phyloP scores from a whole-genome alignment of 1,284 basidiomycete species.

The Mycosarcoma mackinlayi region DNA sequence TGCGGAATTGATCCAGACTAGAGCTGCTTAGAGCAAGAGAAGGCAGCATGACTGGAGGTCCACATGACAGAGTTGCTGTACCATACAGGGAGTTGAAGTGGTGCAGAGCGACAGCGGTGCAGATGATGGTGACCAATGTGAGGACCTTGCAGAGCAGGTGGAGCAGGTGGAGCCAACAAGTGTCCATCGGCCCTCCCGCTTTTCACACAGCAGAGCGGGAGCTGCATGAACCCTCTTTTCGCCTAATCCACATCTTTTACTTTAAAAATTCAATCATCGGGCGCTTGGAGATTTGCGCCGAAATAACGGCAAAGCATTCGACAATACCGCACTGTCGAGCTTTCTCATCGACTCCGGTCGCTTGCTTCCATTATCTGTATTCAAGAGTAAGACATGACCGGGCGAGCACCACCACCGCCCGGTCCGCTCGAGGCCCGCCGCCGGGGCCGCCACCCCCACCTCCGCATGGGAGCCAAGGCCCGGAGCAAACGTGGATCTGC shows the following conservation, averaged over 20 bases:
- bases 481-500: too few relatives aligned
- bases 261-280: too few relatives aligned
- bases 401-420: conserved; percentile 30
- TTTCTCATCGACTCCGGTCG: conserved; percentile 3
- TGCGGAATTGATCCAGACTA: conserved; percentile 50
- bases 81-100: too few relatives aligned
- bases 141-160: too few relatives aligned
- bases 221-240: conserved; percentile 12
- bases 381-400: conserved; percentile 20
- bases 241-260: too few relatives aligned
- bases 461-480: too few relatives aligned
- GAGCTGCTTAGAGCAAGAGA: conserved; percentile 32
- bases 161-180: neutral
- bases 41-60: conserved; percentile 26
- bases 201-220: too few relatives aligned
- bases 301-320: too few relatives aligned
- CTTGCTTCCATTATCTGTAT: too few relatives aligned
- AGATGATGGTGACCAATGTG: neutral
- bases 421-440: conserved; percentile 22
- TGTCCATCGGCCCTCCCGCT: too few relatives aligned
- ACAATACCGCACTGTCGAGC: too few relatives aligned
- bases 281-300: too few relatives aligned
- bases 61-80: conserved; percentile 6
- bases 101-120: neutral
- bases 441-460: conserved; percentile 47